A percentile compares a stretch with the other conserved stretches of the same genome.
Conservation (phyloP, 805 yeast genomes). For the Metschnikowia kofuensis region DNA sequence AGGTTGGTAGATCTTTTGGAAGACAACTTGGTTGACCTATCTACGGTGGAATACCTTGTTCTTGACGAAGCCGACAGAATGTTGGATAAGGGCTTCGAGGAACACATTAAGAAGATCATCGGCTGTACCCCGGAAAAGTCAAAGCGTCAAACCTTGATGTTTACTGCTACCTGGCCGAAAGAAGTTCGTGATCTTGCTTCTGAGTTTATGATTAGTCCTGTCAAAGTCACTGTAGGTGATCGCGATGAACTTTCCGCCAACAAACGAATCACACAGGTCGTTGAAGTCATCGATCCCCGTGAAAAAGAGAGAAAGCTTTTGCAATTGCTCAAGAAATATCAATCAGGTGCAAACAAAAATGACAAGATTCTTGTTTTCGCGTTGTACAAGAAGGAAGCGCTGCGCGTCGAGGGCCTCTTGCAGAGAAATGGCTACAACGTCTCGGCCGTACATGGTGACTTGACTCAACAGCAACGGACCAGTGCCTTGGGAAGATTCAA, state of each 20-base stretch:
- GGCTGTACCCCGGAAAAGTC: constrained; percentile 46
- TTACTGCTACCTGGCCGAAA: constrained; percentile 99
- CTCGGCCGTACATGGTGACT: constrained; percentile 95
- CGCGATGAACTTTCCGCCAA: constrained; percentile 93
- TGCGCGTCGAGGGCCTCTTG: constrained; percentile 79
- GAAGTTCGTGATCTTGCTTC: constrained; percentile 92
- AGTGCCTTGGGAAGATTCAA: constrained; percentile 84
- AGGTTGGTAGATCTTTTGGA: constrained; percentile 85
- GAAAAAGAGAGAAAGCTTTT: constrained; percentile 76
- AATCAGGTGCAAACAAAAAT: constrained; percentile 56
- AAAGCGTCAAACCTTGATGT: constrained; percentile 90
- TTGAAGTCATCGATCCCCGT: constrained; percentile 78
- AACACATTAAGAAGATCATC: constrained; percentile 85
- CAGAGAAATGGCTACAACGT: constrained; percentile 72
- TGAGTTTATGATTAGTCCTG: constrained; percentile 80
- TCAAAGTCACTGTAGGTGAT: constrained; percentile 89
- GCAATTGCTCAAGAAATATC: constrained; percentile 71
- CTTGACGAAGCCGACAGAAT: constrained; percentile 98
- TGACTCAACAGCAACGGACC: constrained; percentile 89
- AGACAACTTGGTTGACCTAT: constrained; percentile 77
- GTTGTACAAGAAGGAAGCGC: constrained; percentile 93
- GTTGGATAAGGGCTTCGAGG: constrained; percentile 98
- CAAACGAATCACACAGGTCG: constrained; percentile 88
- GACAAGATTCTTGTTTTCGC: constrained; percentile 93
- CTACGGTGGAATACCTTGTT: constrained; percentile 71